A percentile compares a stretch with the other conserved stretches of the same genome.
Evolutionary conservation across 768 basidiomycete species (phyloP).

Genomic region (Boletus patriciae): DNA sequence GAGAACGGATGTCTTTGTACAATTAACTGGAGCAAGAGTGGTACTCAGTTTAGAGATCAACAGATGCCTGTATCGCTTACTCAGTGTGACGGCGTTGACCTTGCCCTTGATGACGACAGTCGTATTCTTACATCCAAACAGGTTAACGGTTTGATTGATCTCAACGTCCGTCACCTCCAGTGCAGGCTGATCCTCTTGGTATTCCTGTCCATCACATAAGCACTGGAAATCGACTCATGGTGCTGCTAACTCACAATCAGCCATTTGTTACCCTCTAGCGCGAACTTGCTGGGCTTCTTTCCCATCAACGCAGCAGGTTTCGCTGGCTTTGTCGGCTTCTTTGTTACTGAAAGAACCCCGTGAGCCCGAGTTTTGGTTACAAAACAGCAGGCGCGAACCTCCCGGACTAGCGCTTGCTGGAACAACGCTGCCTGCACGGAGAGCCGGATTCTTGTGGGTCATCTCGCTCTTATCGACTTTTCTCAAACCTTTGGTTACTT

Average conservation of each 20-base stretch:
- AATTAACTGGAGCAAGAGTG: conserved; percentile 61
- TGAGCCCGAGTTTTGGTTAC: not conserved
- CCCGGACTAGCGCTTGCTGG: conserved; percentile 42
- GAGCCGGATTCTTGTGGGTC: conserved; percentile 97
- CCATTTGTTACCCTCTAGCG: conserved; percentile 93
- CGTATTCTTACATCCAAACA: conserved; percentile 87
- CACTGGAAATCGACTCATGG: not conserved
- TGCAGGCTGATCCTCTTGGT: conserved; percentile 77
- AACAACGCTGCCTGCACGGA: conserved; percentile 58
- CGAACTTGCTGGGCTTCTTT: conserved; percentile 91
- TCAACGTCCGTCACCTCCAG: conserved; percentile 76
- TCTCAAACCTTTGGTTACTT: conserved; percentile 85
- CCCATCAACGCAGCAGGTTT: conserved; percentile 82
- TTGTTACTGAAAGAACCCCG: conserved; percentile 33
- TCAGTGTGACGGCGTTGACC: conserved; percentile 87
- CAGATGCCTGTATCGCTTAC: conserved; percentile 40
- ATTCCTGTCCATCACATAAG: conserved; percentile 59
- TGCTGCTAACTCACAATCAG: conserved; percentile 58
- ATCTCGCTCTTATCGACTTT: conserved; percentile 96
- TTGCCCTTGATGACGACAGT: conserved; percentile 88
- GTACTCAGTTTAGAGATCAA: conserved; percentile 2
- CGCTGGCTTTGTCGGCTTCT: conserved; percentile 75
- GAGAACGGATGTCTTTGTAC: conserved; percentile 82
- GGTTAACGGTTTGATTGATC: conserved; percentile 80
- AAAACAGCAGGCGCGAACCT: conserved; percentile 29